Evolutionary conservation across 768 basidiomycete genomes (phyloP), one percentile per base, ranked within the genome.

Genomic region (Lactarius psammicola): DNA sequence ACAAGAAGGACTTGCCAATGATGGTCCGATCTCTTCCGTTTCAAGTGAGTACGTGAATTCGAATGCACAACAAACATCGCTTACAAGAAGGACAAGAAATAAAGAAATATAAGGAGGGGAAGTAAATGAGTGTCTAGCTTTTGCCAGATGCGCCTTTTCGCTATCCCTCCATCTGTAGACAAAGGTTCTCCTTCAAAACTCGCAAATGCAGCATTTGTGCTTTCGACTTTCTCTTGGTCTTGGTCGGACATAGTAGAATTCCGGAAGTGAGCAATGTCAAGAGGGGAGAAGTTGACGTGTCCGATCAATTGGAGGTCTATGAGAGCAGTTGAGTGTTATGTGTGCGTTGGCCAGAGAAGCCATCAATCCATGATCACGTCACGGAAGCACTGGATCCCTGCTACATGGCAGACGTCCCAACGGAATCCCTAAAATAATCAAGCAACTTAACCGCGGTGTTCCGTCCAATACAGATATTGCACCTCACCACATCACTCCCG

Each of bases 41-140:
- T 51, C 10, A 15, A 30, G 36, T 53, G 23, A 46, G 34, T 18
- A 36, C 3, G 13, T 46, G 23, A 17, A 17, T 34, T 49, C 18
- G 6, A 49, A 49, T 49, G n/a, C 1, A 40, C 18, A 38, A 13
- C 11, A 23, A 13, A 42, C 23, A 49, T 23, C 17, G 65, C 70
- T 56, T 31, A 71, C 70, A 71, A 11, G 58, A 71, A 71, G 5
- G 68, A 71, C 42, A 71, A 23, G 13, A 69, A 60, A 46, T 71
- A 69, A 20, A 71, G 69, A 38, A 70, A 40, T 11, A 63, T 38
- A 34, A 71, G 57, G 13, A 57, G 60, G 11, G 69, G 70, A 31
- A 71, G 57, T 2, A 70, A 44, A 26, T 59, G 59, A 3, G 10
- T 46, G n/a, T 71, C 70, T 31, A 69, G 42, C 30, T 59, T 67